These are phyloP conservation scores for Dendrobium chrysotoxum DNA, from an alignment of 106 monocot species.

Conservation along the genomic window DNA sequence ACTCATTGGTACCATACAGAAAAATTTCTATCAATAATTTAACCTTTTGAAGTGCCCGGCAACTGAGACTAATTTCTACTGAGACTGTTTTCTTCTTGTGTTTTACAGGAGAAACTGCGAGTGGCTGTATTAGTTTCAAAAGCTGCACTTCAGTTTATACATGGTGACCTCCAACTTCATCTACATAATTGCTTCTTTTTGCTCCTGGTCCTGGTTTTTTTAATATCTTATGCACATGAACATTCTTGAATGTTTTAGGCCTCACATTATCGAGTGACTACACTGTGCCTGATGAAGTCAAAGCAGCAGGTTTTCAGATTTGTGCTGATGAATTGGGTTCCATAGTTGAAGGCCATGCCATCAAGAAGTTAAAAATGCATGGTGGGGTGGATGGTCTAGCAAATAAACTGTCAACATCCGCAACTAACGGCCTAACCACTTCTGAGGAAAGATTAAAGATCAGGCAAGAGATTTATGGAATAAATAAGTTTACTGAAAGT, in stretches of 20 bases:
- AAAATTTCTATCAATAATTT: neutral
- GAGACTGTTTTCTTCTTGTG: neutral
- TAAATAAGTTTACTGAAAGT: conserved; percentile 36
- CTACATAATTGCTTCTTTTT: neutral
- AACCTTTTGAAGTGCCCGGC: neutral
- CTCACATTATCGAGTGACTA: conserved; percentile 17
- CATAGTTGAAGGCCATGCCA: conserved; percentile 34
- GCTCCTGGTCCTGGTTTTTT: neutral
- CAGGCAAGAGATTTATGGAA: conserved; percentile 27
- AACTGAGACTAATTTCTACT: neutral
- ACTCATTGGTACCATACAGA: neutral
- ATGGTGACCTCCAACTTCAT: conserved; percentile 10
- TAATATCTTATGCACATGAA: neutral
- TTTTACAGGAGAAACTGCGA: conserved; percentile 30
- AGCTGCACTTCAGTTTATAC: conserved; percentile 30
- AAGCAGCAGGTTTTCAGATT: conserved; percentile 31
- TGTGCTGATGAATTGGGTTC: conserved; percentile 34
- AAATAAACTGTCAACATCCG: conserved; percentile 23
- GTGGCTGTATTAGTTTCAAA: conserved; percentile 34
- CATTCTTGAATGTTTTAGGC: neutral
- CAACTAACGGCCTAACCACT: conserved; percentile 15
- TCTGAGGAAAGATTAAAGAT: conserved; percentile 13
- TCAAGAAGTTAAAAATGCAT: conserved; percentile 25
- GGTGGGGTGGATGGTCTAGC: conserved; percentile 24
- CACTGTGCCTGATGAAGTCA: conserved; percentile 21